Percentiles rank a stretch among this genome's conserved stretches.
phyloP scores from a whole-genome alignment of 805 yeast species.

The Wickerhamiella occidentalis region DNA sequence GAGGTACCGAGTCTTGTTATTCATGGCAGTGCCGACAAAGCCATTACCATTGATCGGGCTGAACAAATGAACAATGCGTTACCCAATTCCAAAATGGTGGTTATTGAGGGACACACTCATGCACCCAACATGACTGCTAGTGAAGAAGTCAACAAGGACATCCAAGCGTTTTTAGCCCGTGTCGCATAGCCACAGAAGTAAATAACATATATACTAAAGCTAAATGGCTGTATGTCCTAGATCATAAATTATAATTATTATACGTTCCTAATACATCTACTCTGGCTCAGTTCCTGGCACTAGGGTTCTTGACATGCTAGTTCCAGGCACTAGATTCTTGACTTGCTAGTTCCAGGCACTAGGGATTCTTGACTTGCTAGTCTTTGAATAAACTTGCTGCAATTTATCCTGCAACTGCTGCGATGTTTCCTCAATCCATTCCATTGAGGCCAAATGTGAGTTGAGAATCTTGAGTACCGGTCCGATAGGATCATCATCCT shows the following conservation, averaged over 20 bases:
- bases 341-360: constrained; percentile 10
- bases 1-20: constrained; percentile 6
- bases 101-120: constrained; percentile 6
- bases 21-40: constrained; percentile 5
- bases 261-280: no score
- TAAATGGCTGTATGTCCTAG: no score
- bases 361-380: constrained; percentile 9
- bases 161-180: background rate
- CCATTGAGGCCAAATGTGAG: constrained; percentile 79
- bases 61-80: background rate
- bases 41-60: constrained; percentile 5
- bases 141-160: background rate
- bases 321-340: no score
- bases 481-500: constrained; percentile 33
- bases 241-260: no score
- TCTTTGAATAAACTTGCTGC: constrained; percentile 22
- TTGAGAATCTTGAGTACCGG: constrained; percentile 67
- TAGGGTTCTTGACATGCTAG: no score
- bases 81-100: background rate
- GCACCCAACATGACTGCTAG: constrained; percentile 9
- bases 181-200: background rate
- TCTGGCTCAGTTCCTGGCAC: no score
- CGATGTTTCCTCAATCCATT: constrained; percentile 71
- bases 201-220: no score
- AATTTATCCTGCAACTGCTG: constrained; percentile 55